phyloP scores from a whole-genome alignment of 2,329 filamentous ascomycete species.

The Fusarium setosum region DNA sequence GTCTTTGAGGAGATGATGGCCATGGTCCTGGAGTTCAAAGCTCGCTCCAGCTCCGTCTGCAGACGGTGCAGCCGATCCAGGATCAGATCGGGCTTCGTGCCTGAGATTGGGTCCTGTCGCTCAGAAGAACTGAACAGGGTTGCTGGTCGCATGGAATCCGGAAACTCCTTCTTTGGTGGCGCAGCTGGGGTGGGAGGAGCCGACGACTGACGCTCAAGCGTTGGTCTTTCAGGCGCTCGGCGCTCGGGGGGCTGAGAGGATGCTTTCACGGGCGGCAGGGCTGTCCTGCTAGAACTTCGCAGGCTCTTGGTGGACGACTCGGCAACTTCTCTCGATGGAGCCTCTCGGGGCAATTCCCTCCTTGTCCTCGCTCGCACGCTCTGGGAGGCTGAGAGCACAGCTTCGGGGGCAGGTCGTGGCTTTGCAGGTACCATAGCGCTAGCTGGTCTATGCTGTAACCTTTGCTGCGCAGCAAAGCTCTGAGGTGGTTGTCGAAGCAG shows the following conservation, averaged over 20 bases:
- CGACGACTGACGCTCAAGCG: slow-evolving; percentile 44
- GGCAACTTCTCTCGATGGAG: slow-evolving; percentile 32
- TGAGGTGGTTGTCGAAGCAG: slow-evolving; percentile 67
- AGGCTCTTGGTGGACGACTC: slow-evolving; percentile 42
- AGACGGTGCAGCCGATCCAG: slow-evolving; percentile 66
- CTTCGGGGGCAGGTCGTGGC: slow-evolving; percentile 40
- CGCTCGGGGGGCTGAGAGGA: slow-evolving; percentile 41
- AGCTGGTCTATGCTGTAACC: slow-evolving; percentile 64
- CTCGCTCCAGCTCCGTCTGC: slow-evolving; percentile 71
- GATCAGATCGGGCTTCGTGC: slow-evolving; percentile 68
- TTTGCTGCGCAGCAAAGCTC: slow-evolving; percentile 75
- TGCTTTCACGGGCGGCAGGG: slow-evolving; percentile 43
- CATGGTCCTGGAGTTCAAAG: slow-evolving; percentile 72
- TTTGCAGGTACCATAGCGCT: slow-evolving; percentile 37
- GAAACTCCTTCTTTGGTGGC: slow-evolving; percentile 43
- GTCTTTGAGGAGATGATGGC: slow-evolving; percentile 68
- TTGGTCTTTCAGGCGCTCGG: slow-evolving; percentile 34
- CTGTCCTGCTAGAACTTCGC: slow-evolving; percentile 43
- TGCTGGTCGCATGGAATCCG: slow-evolving; percentile 50
- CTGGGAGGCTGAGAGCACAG: slow-evolving; percentile 42
- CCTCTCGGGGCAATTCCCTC: slow-evolving; percentile 43
- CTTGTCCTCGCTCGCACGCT: slow-evolving; percentile 44
- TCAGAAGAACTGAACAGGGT: slow-evolving; percentile 69
- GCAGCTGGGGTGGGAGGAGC: slow-evolving; percentile 39
- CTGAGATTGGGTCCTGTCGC: slow-evolving; percentile 59